Evolutionary conservation across 1,139 yeast species (phyloP).

Genomic region (Zygosaccharomyces sapae): DNA sequence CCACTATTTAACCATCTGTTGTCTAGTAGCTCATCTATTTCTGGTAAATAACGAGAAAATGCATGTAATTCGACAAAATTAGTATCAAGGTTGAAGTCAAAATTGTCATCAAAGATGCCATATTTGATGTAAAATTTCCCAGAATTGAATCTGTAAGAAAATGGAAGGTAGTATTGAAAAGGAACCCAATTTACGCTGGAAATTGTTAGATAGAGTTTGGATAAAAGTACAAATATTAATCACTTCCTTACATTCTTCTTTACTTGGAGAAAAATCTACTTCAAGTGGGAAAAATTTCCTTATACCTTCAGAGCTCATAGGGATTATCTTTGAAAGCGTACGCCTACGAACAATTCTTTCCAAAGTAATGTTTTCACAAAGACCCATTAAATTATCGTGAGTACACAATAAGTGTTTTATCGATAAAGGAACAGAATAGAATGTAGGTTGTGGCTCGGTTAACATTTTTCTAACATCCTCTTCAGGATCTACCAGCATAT

Average conservation of each 20-base stretch:
- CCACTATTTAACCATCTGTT: not conserved
- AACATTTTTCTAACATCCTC: constrained; percentile 1
- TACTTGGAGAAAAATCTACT: constrained; percentile 7
- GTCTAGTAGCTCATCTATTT: not conserved
- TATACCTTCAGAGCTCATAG: constrained; percentile 12
- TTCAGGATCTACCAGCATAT: not conserved
- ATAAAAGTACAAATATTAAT: constrained; percentile 4
- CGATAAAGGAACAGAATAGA: constrained; percentile 10
- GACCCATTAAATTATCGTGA: constrained; percentile 9
- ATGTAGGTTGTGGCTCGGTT: constrained; percentile 4
- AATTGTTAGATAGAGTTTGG: constrained; percentile 8
- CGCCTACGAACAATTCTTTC: constrained; percentile 12
- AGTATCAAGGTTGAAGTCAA: constrained; percentile 1
- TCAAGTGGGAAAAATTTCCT: constrained; percentile 8
- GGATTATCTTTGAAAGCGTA: constrained; percentile 8
- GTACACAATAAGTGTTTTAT: constrained; percentile 11
- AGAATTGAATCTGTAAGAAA: constrained; percentile 7
- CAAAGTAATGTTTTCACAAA: constrained; percentile 9
- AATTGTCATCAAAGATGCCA: constrained; percentile 11
- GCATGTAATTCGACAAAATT: constrained; percentile 9
- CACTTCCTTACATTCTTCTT: not conserved
- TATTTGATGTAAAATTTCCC: constrained; percentile 9
- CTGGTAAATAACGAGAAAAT: constrained; percentile 10
- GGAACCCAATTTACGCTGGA: constrained; percentile 8
- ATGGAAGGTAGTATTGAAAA: constrained; percentile 11